These are phyloP conservation scores for Cryptococcus sp. DNA, from an alignment of 1,284 basidiomycete species.

Conservation along the genomic window DNA sequence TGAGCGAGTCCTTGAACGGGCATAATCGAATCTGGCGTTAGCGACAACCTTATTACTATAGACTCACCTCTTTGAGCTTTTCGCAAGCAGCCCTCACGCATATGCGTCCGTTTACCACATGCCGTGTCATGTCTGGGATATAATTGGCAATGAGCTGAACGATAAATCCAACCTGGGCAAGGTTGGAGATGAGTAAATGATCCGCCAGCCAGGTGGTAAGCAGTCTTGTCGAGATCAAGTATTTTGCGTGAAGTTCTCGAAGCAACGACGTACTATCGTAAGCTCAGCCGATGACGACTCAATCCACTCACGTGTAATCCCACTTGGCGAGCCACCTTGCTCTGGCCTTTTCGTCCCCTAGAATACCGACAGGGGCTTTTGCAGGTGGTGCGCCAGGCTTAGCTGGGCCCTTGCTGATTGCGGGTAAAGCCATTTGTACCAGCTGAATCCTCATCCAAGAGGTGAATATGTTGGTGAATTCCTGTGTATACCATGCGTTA, in stretches of 20 bases:
- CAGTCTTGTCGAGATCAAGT: constrained; percentile 73
- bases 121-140: constrained; percentile 62
- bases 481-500: constrained; percentile 74
- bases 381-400: constrained; percentile 24
- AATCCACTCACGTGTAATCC: constrained; percentile 34
- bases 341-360: constrained; percentile 37
- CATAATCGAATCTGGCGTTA: constrained; percentile 43
- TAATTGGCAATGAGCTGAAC: constrained; percentile 74
- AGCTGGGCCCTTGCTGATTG: constrained; percentile 56
- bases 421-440: constrained; percentile 74
- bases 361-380: constrained; percentile 50
- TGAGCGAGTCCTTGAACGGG: constrained; percentile 20
- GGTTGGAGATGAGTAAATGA: constrained; percentile 67
- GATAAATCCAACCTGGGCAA: constrained; percentile 80
- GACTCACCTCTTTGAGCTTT: constrained; percentile 64
- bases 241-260: constrained; percentile 71
- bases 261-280: constrained; percentile 63
- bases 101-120: constrained; percentile 27
- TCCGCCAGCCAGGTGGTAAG: constrained; percentile 81
- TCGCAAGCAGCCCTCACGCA: constrained; percentile 35
- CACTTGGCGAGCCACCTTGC: constrained; percentile 33
- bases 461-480: constrained; percentile 83
- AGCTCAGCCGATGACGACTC: neutral
- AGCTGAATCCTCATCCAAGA: constrained; percentile 88
- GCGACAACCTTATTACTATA: constrained; percentile 47